Percentiles rank a stretch among this genome's conserved stretches.
phyloP scores from a whole-genome alignment of 2,329 filamentous ascomycete genomes.

The Stagonosporopsis chrysanthemi region DNA sequence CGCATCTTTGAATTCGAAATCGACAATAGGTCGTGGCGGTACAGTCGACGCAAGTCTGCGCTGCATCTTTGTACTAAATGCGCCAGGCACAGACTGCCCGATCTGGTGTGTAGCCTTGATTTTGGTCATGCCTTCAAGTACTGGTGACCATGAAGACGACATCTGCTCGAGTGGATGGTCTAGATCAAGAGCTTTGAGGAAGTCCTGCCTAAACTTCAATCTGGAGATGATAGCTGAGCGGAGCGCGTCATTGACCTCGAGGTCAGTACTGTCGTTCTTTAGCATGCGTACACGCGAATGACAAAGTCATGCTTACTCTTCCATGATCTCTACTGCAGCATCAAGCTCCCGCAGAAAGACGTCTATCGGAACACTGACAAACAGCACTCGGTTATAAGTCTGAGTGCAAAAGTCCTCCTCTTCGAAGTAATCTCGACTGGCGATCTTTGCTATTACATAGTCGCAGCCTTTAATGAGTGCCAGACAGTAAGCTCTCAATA shows the following conservation, averaged over 20 bases:
- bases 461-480: conserved; percentile 83
- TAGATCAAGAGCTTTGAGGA: conserved; percentile 62
- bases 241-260: conserved; percentile 47
- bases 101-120: conserved; percentile 69
- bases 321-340: conserved; percentile 38
- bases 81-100: conserved; percentile 72
- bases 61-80: conserved; percentile 91
- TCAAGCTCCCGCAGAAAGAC: conserved; percentile 46
- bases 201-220: conserved; percentile 70
- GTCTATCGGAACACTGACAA: conserved; percentile 58
- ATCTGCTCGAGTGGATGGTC: conserved; percentile 41
- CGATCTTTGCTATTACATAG: conserved; percentile 78
- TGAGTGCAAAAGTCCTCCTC: conserved; percentile 98
- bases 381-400: conserved; percentile 80
- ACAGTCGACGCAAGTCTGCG: conserved; percentile 92
- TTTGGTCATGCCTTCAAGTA: conserved; percentile 54
- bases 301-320: conserved; percentile 37
- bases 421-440: conserved; percentile 90
- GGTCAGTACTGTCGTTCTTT: conserved; percentile 27
- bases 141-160: conserved; percentile 48
- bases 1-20: conserved; percentile 75
- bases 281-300: conserved; percentile 7
- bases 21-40: conserved; percentile 87
- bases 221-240: conserved; percentile 68
- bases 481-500: conserved; percentile 86